Base-by-base conservation (phyloP, 2,329 filamentous ascomycete genomes). In the Chaetomiaceae sp. region DNA sequence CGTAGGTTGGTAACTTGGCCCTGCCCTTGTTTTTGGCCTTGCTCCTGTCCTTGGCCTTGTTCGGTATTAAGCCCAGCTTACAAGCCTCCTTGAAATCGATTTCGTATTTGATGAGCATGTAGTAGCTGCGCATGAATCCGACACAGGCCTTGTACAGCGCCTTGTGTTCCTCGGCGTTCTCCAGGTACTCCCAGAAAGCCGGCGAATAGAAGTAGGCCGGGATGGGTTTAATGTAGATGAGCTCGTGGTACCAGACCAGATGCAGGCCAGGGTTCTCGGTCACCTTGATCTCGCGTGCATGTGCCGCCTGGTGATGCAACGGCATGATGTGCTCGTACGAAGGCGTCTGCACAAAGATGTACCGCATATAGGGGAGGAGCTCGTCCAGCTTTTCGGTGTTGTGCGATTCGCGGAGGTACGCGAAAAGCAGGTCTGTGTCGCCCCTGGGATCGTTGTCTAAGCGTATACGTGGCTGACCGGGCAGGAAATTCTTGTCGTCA, bases 141-240 rank as follows among this genome's bases (percentile, higher is more conserved):
- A 68, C 46, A 4, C 63, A 61, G 4, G 67, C 67, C 6, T 34
- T 18, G 42, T 58, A 49, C 2, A 67, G 43, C 13, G 30, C 8
- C 30, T 33, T 5, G 30, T 33, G 8, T 0, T 58, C 53, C 5
- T 63, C 53, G 34, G 53, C 54, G n/a, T 62, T 8, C 33, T 56
- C 33, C 40, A 65, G 48, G 49, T 63, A 66, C 6, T 48, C 33
- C 69, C 68, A 71, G 55, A 73, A 71, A 2, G 58, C 58, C 8
- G 62, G 32, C 8, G 66, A 67, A 37, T 66, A 61, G 9, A 73
- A 62, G 51, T 67, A 72, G 10, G 54, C 57, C 0, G 72, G 71
- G 5, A 75, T 57, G 0, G 72, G 73, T 54, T 74, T 74, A 60
- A 75, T 59, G 58, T 68, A 73, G 30, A 75, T 70, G 9, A 62